Conservation (phyloP, 176 grass and related monocot species). For the Raddia distichophylla region DNA sequence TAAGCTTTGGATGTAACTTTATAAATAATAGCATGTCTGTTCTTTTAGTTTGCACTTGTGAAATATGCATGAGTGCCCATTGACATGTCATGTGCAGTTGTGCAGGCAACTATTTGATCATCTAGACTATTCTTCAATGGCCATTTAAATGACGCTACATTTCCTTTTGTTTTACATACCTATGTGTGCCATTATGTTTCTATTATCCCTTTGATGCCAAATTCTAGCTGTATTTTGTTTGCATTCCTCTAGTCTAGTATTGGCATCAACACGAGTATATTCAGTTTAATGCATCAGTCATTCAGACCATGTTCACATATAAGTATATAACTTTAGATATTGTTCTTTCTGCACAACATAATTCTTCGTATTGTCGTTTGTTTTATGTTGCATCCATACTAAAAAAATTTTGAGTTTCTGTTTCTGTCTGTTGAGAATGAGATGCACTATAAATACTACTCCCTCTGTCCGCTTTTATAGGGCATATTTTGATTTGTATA, state of each 20-base stretch:
- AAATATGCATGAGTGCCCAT: conserved; percentile 20
- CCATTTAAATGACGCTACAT: not conserved
- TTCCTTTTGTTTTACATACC: conserved; percentile 7
- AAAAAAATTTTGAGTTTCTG: conserved; percentile 10
- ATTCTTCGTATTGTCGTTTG: conserved; percentile 12
- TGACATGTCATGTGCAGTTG: conserved; percentile 13
- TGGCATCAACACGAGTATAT: not conserved
- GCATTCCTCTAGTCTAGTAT: conserved; percentile 16
- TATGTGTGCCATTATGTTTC: not conserved
- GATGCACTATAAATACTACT: conserved; percentile 14
- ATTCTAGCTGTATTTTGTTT: conserved; percentile 16
- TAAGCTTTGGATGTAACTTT: not conserved
- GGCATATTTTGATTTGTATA: too few relatives aligned
- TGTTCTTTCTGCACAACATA: not conserved
- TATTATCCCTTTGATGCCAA: conserved; percentile 13
- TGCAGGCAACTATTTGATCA: conserved; percentile 10
- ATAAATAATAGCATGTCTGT: not conserved
- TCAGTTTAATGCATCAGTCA: not conserved
- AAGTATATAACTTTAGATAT: not conserved
- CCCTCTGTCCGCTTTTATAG: too few relatives aligned
- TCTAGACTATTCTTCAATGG: conserved; percentile 7
- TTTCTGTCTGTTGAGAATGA: conserved; percentile 30
- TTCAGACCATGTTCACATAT: not conserved
- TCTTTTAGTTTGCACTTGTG: conserved; percentile 10
- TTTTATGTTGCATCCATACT: not conserved